Conservation (phyloP, 169 alveolate species). For the Eimeria acervulina region DNA sequence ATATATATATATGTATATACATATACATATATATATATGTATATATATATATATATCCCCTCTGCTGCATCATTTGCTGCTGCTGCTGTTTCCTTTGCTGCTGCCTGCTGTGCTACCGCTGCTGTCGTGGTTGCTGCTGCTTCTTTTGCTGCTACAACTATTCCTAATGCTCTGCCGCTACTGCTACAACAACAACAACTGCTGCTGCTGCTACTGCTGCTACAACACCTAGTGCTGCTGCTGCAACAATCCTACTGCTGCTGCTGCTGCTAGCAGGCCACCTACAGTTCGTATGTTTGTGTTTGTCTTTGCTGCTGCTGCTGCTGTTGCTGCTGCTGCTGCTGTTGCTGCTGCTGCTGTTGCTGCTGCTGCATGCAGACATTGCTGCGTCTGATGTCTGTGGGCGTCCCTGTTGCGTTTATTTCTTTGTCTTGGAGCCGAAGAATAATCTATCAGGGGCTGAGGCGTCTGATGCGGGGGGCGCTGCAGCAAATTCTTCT, state of each 20-base stretch:
- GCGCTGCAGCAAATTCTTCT: too few species aligned
- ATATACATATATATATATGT: too few species aligned
- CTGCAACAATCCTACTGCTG: too few species aligned
- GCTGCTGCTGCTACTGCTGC: conserved; percentile 37
- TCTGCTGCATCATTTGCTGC: not conserved
- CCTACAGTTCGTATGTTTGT: not conserved
- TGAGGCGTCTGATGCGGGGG: not conserved
- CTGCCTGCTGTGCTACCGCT: too few species aligned
- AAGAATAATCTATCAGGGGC: conserved; percentile 6
- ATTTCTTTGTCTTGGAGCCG: conserved; percentile 40
- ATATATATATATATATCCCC: not conserved
- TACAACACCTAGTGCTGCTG: too few species aligned
- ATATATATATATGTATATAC: not conserved
- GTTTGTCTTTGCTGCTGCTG: too few species aligned
- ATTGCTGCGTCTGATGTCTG: not conserved
- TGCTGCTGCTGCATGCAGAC: not conserved
- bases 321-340: too few species aligned
- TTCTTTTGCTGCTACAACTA: too few species aligned
- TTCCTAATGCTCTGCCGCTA: conserved; percentile 16
- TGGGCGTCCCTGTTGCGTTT: conserved; percentile 16
- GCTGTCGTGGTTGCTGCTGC: too few species aligned
- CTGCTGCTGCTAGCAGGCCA: too few species aligned
- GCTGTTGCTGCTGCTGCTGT: too few species aligned
- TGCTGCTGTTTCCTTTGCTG: too few species aligned
- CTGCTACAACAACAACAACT: not conserved